phyloP scores from a whole-genome alignment of 352 stramenopile genomes.

The Globisporangium recalcitrans region DNA sequence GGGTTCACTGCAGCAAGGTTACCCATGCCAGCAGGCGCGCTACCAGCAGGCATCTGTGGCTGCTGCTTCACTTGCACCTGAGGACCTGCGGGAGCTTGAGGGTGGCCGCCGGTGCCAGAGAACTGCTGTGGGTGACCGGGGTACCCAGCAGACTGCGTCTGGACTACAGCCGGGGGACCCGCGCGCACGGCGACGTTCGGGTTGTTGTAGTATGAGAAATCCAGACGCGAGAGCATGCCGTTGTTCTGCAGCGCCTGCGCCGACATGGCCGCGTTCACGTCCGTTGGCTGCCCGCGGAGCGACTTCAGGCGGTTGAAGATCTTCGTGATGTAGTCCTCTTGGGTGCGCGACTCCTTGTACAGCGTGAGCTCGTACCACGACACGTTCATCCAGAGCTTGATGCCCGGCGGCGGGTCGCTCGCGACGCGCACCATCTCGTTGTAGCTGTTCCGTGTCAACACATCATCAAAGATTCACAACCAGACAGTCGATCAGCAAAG shows the following conservation, averaged over 20 bases:
- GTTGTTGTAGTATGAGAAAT: slow-evolving; percentile 77
- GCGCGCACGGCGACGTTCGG: slow-evolving; percentile 42
- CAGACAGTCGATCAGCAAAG: slow-evolving; percentile 2
- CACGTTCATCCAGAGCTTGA: slow-evolving; percentile 87
- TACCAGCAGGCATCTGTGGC: not conserved
- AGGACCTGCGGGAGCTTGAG: slow-evolving; percentile 10
- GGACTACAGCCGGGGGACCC: slow-evolving; percentile 13
- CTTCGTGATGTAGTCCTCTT: slow-evolving; percentile 87
- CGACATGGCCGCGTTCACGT: slow-evolving; percentile 67
- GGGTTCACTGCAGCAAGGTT: slow-evolving; percentile 9
- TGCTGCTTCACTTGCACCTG: slow-evolving; percentile 19
- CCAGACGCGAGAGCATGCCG: slow-evolving; percentile 64
- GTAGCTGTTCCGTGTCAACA: slow-evolving; percentile 31
- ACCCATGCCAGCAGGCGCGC: slow-evolving; percentile 15
- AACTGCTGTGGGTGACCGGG: slow-evolving; percentile 43
- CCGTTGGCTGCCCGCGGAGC: slow-evolving; percentile 61
- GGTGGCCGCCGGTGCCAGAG: slow-evolving; percentile 18
- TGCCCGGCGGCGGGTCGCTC: slow-evolving; percentile 68
- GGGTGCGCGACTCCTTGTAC: slow-evolving; percentile 78
- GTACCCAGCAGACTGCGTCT: slow-evolving; percentile 28
- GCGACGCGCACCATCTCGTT: slow-evolving; percentile 83
- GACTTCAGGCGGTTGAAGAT: slow-evolving; percentile 82
- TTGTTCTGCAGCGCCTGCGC: slow-evolving; percentile 59
- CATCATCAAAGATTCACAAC: not conserved
- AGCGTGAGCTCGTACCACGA: slow-evolving; percentile 81